These are phyloP conservation scores for cucumber (Cucumis sativus) DNA, from an alignment of 306 rosid species.

Conservation along the genomic window Cucumber_9930_V3 NC_026661.2:21790501-21791000, in stretches of 20 bases:
- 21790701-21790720: constrained; percentile 18
- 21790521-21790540: neutral
- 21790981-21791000: constrained; percentile 58
- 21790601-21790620: neutral
- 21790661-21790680: constrained; percentile 67
- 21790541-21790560: too few species aligned
- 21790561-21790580: neutral
- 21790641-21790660: constrained; percentile 72
- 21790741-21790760: constrained; percentile 10
- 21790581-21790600: neutral
- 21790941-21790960: constrained; percentile 78
- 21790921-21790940: constrained; percentile 80
- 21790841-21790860: constrained; percentile 40
- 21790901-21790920: constrained; percentile 72
- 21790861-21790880: constrained; percentile 39
- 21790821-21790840: constrained; percentile 27
- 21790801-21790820: constrained; percentile 22
- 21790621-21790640: neutral
- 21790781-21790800: constrained; percentile 45
- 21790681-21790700: constrained; percentile 25
- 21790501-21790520: neutral
- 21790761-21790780: constrained; percentile 40
- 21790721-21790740: constrained; percentile 24
- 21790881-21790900: constrained; percentile 79
- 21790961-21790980: constrained; percentile 60